Evolutionary conservation across 1,284 basidiomycete genomes (phyloP), one percentile per base, ranked within the genome.

Genomic region (Cystobasidium sp.): DNA sequence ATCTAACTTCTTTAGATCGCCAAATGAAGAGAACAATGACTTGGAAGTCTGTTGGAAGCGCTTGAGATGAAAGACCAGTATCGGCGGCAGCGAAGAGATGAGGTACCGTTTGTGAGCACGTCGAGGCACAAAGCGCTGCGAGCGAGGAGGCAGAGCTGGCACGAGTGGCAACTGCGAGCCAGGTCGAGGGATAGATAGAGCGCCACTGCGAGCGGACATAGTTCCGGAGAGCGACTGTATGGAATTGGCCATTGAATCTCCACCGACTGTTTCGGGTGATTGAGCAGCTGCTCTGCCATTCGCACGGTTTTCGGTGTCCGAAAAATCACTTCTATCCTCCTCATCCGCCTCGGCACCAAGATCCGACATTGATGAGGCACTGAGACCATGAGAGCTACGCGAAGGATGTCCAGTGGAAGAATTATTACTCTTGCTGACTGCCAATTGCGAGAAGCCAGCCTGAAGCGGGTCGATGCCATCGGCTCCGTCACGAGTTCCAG

Each of bases 31-130:
- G 82, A 80, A 88, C 80, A 86, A 83, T 85, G 62, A 86, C 82
- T 80, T 80, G n/a, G 78, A 74, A 9, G 85, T 83, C 82, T 94
- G 92, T 82, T 95, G 92, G 84, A 97, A 97, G 44, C 94, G 87
- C 84, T 97, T 97, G 65, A 97, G 86, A 79, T 97, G 94, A 75
- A 97, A 88, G 68, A 96, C 91, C 74, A 97, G 87, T 41, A 97
- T 88, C 0, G 93, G 92, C 0, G 94, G 94, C 18, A 80, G 68
- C 0, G 87, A 87, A 5, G 90, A 88, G 79, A 97, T 92, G 75
- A 97, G 88, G 82, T 96, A 97, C 8, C 94, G 90, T 83, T 97
- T 97, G 84, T 92, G 93, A 16, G 93, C 93, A 7, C 91, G 86
- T 1, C 92, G 88, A 81, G 91, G 86, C 64, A 96, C 85, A 72